Evolutionary conservation across 371 early-diverging fungal genomes (phyloP), one percentile per base, ranked within the genome.

Genomic region (Nosema granulosis): DNA sequence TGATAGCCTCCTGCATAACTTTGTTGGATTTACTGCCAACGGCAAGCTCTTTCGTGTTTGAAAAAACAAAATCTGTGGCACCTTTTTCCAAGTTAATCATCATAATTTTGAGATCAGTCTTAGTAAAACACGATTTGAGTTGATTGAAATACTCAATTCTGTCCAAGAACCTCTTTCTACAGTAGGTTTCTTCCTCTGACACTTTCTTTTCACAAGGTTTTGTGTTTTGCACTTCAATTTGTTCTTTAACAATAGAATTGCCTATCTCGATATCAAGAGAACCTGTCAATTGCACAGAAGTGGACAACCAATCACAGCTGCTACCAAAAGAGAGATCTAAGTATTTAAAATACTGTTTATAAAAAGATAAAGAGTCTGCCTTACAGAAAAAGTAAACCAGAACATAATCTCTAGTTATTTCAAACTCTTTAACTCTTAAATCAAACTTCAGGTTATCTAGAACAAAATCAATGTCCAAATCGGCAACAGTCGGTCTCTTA

Each of bases 21-120:
- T 81, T 76, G 65, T 86, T 86, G 0, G 86, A 74, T 32, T 80
- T 37, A 9, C 61, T 62, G 24, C 86, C 86, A 63, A 82, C 81
- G 43, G 80, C 76, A 52, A 84, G 37, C 51, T 80, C 78, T 37
- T 83, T 83, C 3, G 79, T 56, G 62, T 77, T 68, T 16, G 34
- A 26, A 52, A 74, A 69, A 0, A 80, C 26, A 61, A 76, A 68
- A 35, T 72, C 72, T 12, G 28, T 51, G 9, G 29, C 50, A 6
- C 76, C 72, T 9, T 65, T 28, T 12, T 75, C 54, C 4, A 71
- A 38, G 2, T 31, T 20, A n/a, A 49, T 22, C 22, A 38, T n/a
- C 24, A 80, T 68, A 52, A 31, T 67, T 71, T 76, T 65, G 1
- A 77, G 49, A 0, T 80, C 83, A n/a, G 18, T 51, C 29, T 61